Evolutionary conservation across 176 grass and related monocot species (phyloP), one percentile per base, ranked within the genome.

Genomic region (Carex pumila): DNA sequence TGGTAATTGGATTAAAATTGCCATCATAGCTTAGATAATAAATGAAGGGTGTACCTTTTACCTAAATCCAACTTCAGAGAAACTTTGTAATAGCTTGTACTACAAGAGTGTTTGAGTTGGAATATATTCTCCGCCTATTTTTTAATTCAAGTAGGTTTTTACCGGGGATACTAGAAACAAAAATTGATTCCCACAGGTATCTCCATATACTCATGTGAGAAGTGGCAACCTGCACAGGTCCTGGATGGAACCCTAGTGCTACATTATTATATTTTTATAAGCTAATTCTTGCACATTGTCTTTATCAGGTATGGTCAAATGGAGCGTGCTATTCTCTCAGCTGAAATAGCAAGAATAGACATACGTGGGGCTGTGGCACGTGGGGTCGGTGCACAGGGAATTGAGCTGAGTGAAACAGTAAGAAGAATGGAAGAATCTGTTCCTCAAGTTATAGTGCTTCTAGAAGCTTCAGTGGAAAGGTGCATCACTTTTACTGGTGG

Each of bases 361-460:
- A 99, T 99, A 74, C 92, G 91, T 86, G 93, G 91, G 6, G 97
- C 93, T 14, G 84, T 99, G 54, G 72, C 97, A 80, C 91, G 97
- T 84, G 97, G 93, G 70, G 87, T 94, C 21, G 97, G 93, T 66
- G 93, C 93, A 79, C 97, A 99, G 81, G 97, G 96, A 81, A 99
- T 99, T 89, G 96, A 99, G 85, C 85, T 99, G 49, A 95, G 97
- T 78, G 97, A 99, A 94, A 95, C 97, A 73, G 93, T 99, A 57
- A 85, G 93, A 47, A 92, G 97, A 90, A 96, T 99, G 97, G 93
- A 99, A 81, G 97, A 99, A 90, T 96, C 97, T 63, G 93, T 99
- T 75, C 93, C 97, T 13, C 93, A 99, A 85, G 87, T 95, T 64
- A 88, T 96, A 79, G 83, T 96, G 54, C 91, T 94, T 84, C 90